These are phyloP conservation scores for Pythium dissimile DNA, from an alignment of 352 stramenopile genomes.

Conservation along the genomic window DNA sequence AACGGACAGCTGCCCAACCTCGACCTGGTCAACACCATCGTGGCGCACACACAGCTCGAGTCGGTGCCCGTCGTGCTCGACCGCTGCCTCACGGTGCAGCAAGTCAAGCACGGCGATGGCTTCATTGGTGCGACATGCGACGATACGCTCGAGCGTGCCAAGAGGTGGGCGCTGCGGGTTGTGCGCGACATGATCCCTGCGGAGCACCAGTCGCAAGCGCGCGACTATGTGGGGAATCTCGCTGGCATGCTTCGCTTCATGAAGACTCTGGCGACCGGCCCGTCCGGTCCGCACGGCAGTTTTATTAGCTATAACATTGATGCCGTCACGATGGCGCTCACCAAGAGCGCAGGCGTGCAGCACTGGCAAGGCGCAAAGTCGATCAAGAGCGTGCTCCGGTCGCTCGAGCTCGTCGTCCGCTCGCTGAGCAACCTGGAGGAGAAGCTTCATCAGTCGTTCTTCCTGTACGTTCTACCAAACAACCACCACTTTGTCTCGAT, in stretches of 20 bases:
- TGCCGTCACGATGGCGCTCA: slow-evolving; percentile 57
- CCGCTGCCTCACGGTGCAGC: slow-evolving; percentile 29
- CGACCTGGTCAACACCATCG: slow-evolving; percentile 81
- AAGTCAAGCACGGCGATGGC: neutral
- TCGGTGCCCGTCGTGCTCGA: slow-evolving; percentile 50
- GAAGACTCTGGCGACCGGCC: slow-evolving; percentile 56
- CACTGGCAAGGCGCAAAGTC: slow-evolving; percentile 20
- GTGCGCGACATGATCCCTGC: neutral
- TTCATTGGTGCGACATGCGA: neutral
- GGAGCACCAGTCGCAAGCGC: slow-evolving; percentile 19
- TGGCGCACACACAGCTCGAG: slow-evolving; percentile 44
- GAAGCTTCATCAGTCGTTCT: slow-evolving; percentile 88
- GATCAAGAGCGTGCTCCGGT: slow-evolving; percentile 39
- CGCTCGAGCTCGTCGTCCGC: slow-evolving; percentile 65
- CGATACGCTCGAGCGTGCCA: slow-evolving; percentile 1
- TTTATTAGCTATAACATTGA: slow-evolving; percentile 89
- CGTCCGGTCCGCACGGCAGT: slow-evolving; percentile 62
- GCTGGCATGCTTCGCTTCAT: slow-evolving; percentile 81
- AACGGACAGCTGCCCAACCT: slow-evolving; percentile 87
- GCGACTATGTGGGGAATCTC: slow-evolving; percentile 53
- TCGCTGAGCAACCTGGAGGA: slow-evolving; percentile 86
- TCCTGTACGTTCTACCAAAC: slow-evolving; percentile 79
- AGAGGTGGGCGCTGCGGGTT: neutral
- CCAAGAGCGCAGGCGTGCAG: slow-evolving; percentile 20
- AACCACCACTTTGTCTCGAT: slow-evolving; percentile 79